A percentile compares a stretch with the other conserved stretches of the same genome.
phyloP scores from a whole-genome alignment of 768 basidiomycete species.

The Mycena chlorophos region DNA sequence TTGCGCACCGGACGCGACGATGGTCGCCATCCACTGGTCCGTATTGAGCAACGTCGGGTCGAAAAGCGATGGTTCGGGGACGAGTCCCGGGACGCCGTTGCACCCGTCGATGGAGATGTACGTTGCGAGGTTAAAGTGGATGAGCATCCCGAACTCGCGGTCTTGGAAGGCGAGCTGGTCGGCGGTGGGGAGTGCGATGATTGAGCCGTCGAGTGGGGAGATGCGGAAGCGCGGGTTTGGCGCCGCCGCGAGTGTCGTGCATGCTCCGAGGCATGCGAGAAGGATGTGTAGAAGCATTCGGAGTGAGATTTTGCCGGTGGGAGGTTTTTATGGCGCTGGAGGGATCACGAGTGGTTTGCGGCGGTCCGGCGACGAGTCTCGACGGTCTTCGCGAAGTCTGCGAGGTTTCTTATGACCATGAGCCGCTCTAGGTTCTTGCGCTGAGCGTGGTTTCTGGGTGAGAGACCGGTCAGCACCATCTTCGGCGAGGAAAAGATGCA shows the following conservation, averaged over 20 bases:
- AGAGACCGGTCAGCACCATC: no score
- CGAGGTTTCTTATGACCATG: no score
- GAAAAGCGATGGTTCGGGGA: constrained; percentile 6
- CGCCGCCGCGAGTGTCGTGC: not conserved
- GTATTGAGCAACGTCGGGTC: constrained; percentile 14
- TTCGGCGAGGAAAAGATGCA: no score
- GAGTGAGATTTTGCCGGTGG: no score
- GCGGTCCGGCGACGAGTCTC: no score
- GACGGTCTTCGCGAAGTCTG: no score
- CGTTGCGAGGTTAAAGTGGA: constrained; percentile 14
- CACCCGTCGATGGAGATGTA: constrained; percentile 14
- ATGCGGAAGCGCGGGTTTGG: constrained; percentile 10
- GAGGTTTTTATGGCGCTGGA: no score
- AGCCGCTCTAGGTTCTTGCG: no score
- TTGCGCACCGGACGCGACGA: constrained; percentile 9
- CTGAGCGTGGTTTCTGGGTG: no score
- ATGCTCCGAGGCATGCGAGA: not conserved
- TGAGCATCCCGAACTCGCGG: constrained; percentile 14
- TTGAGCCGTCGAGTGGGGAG: constrained; percentile 15
- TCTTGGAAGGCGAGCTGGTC: constrained; percentile 17
- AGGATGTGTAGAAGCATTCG: not conserved
- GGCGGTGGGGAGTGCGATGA: constrained; percentile 12
- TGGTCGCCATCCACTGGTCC: constrained; percentile 14
- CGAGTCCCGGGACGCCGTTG: constrained; percentile 17
- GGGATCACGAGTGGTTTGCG: no score